Conservation (phyloP, 2,329 filamentous ascomycete genomes). For the Blastomyces parvus region DNA sequence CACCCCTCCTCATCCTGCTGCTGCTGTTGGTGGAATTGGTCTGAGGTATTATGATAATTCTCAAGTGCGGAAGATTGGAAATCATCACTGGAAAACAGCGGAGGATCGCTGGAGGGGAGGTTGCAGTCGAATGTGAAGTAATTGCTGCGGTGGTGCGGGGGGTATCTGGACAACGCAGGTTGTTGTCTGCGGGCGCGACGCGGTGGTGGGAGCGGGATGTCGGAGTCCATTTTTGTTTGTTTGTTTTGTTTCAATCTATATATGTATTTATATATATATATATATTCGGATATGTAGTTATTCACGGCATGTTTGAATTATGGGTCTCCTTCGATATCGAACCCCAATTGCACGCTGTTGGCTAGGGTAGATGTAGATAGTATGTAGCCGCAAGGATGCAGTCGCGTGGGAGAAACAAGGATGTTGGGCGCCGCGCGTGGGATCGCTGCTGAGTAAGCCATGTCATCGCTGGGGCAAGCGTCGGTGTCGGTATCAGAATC, state of each 20-base stretch:
- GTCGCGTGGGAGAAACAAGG: neutral
- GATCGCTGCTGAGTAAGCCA: no score
- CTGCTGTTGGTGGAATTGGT: constrained; percentile 16
- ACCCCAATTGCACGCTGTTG: neutral
- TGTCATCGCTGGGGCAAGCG: no score
- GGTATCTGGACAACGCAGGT: constrained; percentile 11
- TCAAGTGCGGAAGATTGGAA: constrained; percentile 37
- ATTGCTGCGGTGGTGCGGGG: neutral
- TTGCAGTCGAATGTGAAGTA: constrained; percentile 27
- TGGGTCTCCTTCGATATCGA: neutral
- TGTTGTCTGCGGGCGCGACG: constrained; percentile 16
- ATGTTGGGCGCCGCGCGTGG: neutral
- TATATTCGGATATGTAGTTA: neutral
- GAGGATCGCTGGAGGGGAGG: constrained; percentile 35
- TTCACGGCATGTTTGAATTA: neutral
- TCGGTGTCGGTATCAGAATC: no score
- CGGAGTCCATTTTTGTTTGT: constrained; percentile 27
- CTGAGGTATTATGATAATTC: constrained; percentile 27
- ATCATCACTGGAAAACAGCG: constrained; percentile 41
- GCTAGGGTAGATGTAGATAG: no score
- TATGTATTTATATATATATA: constrained; percentile 1
- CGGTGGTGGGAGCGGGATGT: constrained; percentile 28
- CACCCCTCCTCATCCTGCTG: constrained; percentile 12
- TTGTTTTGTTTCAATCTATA: neutral
- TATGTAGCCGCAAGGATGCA: no score